Evolutionary conservation across 805 yeast genomes (phyloP).

Genomic region (Wickerhamiella hasegawae): DNA sequence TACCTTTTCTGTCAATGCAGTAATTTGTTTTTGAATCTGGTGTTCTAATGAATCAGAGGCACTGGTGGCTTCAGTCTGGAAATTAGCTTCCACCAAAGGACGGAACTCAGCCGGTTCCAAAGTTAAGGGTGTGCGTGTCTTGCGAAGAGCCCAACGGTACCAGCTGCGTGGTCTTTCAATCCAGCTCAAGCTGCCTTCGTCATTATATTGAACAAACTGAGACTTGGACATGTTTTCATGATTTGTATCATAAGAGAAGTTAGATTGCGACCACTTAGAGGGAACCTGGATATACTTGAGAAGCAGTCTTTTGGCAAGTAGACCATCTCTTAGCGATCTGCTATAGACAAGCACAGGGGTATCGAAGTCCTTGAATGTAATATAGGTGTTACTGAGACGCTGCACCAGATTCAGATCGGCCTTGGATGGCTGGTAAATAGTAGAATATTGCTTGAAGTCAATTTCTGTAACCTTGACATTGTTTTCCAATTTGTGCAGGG

Average conservation of each 20-base stretch:
- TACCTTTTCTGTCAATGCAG: background rate
- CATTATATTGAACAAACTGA: conserved; percentile 8
- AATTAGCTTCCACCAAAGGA: background rate
- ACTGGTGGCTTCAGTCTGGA: no score
- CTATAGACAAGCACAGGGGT: conserved; percentile 13
- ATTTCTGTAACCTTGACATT: conserved; percentile 19
- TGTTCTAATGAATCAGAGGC: no score
- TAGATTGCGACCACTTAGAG: conserved; percentile 7
- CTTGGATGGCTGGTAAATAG: conserved; percentile 5
- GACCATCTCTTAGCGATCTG: no score
- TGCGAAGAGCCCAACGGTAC: conserved; percentile 14
- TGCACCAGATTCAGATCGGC: conserved; percentile 16
- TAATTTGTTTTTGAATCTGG: background rate
- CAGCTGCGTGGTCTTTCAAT: conserved; percentile 13
- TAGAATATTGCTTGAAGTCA: conserved; percentile 18
- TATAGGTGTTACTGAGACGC: conserved; percentile 17
- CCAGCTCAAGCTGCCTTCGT: conserved; percentile 19
- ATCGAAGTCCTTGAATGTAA: no score
- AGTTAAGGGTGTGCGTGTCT: conserved; percentile 1
- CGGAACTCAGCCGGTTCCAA: background rate
- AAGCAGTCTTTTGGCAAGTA: conserved; percentile 11
- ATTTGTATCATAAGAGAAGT: conserved; percentile 9
- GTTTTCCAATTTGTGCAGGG: conserved; percentile 14
- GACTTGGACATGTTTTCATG: conserved; percentile 3
- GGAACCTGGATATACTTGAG: conserved; percentile 2